Conservation (phyloP, 805 yeast species). For the Hanseniaspora occidentalis region DNA sequence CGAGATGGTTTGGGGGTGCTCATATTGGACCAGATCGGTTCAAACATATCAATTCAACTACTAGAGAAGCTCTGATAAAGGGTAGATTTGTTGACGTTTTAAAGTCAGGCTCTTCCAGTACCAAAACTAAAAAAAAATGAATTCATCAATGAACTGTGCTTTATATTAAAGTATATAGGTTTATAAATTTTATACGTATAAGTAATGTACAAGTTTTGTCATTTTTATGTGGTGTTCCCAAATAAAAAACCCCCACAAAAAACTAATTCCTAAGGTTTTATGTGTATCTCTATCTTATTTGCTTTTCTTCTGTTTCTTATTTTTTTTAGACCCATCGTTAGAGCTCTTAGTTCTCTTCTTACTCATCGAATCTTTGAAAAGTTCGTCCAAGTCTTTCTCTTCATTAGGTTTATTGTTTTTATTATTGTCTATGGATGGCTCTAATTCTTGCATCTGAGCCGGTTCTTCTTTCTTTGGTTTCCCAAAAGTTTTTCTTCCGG, state of each 20-base stretch:
- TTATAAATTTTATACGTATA: neutral
- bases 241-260: neutral
- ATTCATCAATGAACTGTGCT: neutral
- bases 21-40: constrained; percentile 90
- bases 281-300: neutral
- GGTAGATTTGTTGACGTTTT: constrained; percentile 36
- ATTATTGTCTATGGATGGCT: too few species aligned
- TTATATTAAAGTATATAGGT: neutral
- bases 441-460: constrained; percentile 14
- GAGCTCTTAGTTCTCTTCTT: constrained; percentile 3
- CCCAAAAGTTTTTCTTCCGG: constrained; percentile 24
- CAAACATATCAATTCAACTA: constrained; percentile 81
- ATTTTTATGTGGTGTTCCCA: neutral
- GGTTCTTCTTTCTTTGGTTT: constrained; percentile 9
- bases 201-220: neutral
- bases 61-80: constrained; percentile 67
- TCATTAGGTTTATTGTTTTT: neutral
- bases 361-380: constrained; percentile 5
- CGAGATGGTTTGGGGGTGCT: constrained; percentile 88
- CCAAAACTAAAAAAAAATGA: neutral
- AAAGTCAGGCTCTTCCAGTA: neutral
- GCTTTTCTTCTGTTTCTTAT: constrained; percentile 1
- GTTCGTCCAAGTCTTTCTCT: constrained; percentile 1
- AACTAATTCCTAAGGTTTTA: neutral
- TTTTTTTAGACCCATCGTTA: constrained; percentile 1